Evolutionary conservation across 73 alveolate genomes (phyloP), one percentile per base, ranked within the genome.

Genomic region (Paramecium biaurelia): DNA sequence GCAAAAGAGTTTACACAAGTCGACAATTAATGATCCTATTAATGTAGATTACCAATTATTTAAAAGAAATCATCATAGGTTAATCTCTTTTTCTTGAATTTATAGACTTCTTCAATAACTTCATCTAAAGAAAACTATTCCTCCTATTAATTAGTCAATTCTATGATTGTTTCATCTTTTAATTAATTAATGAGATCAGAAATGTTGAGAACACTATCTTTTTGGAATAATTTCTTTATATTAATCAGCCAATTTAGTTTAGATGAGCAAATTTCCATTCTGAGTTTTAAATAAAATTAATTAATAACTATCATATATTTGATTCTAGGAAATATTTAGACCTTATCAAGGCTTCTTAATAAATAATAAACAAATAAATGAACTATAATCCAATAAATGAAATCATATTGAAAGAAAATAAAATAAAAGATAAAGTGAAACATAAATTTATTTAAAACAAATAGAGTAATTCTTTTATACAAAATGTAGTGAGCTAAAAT

Each of bases 91-190:
- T 70, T 70, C 7, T 35, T 18, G 35, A 26, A 70, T 37, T 35
- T 28, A 70, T 70, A 12, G 10, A 70, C 57, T 70, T 70, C 86
- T 21, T 70, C 86, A 8, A 70, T 70, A 70, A 70, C 37, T 34
- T 35, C 86, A 28, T 70, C 86, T 34, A 70, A n/a, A 34, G 86
- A 70, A 7, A 70, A 70, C 24, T 34, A 32, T 70, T 70, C 63
- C 12, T 70, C 86, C 24, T 63, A 24, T 28, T 5, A 2, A 34
- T 70, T 70, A 1, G 59, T 4, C 2, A 24, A 15, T 1, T 70
- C 86, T 32, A 18, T 1, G 4, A 70, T 70, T 7, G 38, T 34
- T 70, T 70, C 53, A 26, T 70, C 28, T 70, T 37, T 34, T 70
- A 70, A 70, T 24, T 32, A 70, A 30, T 26, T 30, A 28, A 32